Conservation (phyloP, 2,329 filamentous ascomycete genomes). For the Sporothrix pallida region DNA sequence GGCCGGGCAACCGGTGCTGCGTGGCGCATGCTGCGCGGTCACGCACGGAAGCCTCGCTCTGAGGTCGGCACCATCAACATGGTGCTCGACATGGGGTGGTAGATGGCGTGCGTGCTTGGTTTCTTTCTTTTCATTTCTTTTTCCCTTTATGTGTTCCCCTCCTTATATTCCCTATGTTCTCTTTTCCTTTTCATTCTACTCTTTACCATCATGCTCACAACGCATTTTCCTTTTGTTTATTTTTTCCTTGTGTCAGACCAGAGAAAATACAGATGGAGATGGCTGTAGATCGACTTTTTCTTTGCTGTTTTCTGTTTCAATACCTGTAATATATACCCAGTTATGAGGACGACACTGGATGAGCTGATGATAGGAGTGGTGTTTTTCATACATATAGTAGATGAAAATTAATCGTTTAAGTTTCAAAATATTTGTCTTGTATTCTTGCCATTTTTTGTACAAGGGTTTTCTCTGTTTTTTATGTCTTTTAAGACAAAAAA, state of each 20-base stretch:
- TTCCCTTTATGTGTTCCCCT: neutral
- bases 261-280: neutral
- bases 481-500: neutral
- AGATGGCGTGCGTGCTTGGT: neutral
- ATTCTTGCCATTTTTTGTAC: neutral
- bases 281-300: neutral
- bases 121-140: neutral
- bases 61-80: conserved; percentile 50
- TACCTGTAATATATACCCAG: conserved; percentile 27
- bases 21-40: conserved; percentile 67
- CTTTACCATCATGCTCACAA: conserved; percentile 9
- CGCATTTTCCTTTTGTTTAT: neutral
- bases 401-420: neutral
- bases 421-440: neutral
- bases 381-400: neutral
- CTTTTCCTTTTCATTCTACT: neutral
- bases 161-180: conserved; percentile 3
- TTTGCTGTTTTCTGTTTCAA: conserved; percentile 4
- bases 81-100: conserved; percentile 36
- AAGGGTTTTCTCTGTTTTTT: neutral
- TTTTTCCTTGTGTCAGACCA: conserved; percentile 3
- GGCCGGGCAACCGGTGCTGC: conserved; percentile 63
- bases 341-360: conserved; percentile 17
- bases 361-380: neutral
- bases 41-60: conserved; percentile 64